Base-by-base conservation (phyloP, 75 land plant genomes). In the Sequoia sempervirens region DNA sequence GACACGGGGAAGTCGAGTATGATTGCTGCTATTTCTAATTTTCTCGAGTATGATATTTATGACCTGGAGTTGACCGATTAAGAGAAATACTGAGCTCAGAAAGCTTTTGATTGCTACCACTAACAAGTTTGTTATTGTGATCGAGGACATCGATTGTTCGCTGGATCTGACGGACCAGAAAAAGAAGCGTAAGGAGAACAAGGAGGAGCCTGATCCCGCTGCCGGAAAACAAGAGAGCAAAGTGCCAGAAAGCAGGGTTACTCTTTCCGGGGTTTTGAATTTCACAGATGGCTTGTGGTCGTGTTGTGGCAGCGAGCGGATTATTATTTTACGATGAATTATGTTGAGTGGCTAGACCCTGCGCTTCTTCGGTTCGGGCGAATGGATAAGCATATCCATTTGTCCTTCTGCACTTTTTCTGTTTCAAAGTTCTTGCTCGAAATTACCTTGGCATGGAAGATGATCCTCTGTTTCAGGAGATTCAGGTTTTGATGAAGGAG, bases 141-240 rank as follows among this genome's bases (percentile, higher is more conserved):
- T 89, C 13, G 90, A 89, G 81, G 90, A 89, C 50, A 89, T 89
- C 46, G 90, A 89, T 58, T 89, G 89, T 64, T 88, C 87, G 20
- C 40, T 89, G 14, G 84, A 85, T 41, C 82, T 85, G 15, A 4
- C 84, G 0, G 81, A 83, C 34, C 56, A 82, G 30, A 68, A 56
- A 46, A 47, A 20, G 46, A 53, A 79, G 45, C 7, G 5, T 23
- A 43, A 86, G 45, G 43, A 86, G 79, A n/a, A 38, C 12, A 41
- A 9, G 30, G 1, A 4, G 2, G 4, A 75, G 11, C 5, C 5
- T 3, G 18, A 8, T 3, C 23, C 20, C 23, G 45, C 1, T 4
- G 11, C n/a, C 6, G 40, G 18, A 1, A 73, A 73, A 37, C 38
- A 38, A 3, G 75, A 73, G 40, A 73, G 1, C 1, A 41, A 37